phyloP scores from a whole-genome alignment of 2,329 filamentous ascomycete genomes.

The Atkinsonella hypoxylon region DNA sequence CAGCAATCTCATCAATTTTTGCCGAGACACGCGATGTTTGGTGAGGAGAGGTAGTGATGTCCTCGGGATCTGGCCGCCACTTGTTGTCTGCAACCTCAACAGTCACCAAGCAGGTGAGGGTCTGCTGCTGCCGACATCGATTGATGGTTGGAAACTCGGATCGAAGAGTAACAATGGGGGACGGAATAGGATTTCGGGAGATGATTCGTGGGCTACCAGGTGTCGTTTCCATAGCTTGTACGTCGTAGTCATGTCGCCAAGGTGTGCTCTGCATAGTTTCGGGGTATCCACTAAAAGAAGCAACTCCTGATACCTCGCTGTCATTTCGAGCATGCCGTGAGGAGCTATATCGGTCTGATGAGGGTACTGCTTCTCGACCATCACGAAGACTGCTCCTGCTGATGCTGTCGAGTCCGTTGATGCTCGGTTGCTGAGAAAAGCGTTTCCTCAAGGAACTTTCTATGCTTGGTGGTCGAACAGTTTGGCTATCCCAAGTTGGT shows the following conservation, averaged over 20 bases:
- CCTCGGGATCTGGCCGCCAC: constrained; percentile 77
- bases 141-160: constrained; percentile 95
- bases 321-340: constrained; percentile 61
- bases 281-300: constrained; percentile 69
- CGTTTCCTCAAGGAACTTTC: constrained; percentile 26
- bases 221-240: constrained; percentile 89
- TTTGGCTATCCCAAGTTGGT: constrained; percentile 58
- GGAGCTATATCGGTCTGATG: constrained; percentile 32
- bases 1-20: constrained; percentile 41
- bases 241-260: constrained; percentile 84
- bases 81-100: constrained; percentile 89
- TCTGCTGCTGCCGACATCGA: constrained; percentile 86
- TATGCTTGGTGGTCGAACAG: constrained; percentile 41
- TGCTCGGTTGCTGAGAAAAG: constrained; percentile 20
- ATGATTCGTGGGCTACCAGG: constrained; percentile 61
- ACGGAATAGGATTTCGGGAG: constrained; percentile 75
- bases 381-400: constrained; percentile 33
- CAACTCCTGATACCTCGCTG: constrained; percentile 61
- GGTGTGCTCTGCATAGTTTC: constrained; percentile 60
- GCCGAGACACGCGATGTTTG: constrained; percentile 26
- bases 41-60: constrained; percentile 46
- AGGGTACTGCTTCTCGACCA: constrained; percentile 31
- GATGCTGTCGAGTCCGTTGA: constrained; percentile 18
- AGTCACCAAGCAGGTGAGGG: constrained; percentile 84
- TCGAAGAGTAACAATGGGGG: constrained; percentile 83